Conservation (phyloP, 2,329 filamentous ascomycete species). For the Sclerotiophoma versabilis region DNA sequence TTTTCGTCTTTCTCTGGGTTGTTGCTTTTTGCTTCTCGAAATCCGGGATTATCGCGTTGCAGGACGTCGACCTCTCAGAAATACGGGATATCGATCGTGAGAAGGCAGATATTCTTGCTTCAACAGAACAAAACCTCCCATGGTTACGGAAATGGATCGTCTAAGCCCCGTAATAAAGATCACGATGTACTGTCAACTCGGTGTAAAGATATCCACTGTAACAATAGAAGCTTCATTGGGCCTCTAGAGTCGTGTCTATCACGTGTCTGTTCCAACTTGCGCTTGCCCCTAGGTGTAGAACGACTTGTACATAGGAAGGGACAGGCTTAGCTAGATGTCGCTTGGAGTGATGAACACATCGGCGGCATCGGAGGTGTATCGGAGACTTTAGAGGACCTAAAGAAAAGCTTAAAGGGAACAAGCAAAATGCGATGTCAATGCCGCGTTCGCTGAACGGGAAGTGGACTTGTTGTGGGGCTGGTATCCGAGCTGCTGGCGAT, state of each 20-base stretch:
- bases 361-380: too few relatives aligned
- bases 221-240: too few relatives aligned
- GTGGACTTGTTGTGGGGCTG: background rate
- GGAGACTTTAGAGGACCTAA: background rate
- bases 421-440: background rate
- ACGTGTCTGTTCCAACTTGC: too few relatives aligned
- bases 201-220: too few relatives aligned
- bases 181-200: too few relatives aligned
- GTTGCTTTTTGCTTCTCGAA: background rate
- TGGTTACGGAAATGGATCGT: background rate
- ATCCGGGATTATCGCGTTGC: background rate
- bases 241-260: too few relatives aligned
- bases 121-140: background rate
- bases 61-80: background rate
- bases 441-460: background rate
- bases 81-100: background rate
- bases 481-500: background rate
- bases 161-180: too few relatives aligned
- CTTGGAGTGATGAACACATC: too few relatives aligned
- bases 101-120: background rate
- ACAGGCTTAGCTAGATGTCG: too few relatives aligned
- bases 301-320: too few relatives aligned
- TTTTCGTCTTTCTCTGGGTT: constrained; percentile 14
- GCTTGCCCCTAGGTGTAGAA: too few relatives aligned
- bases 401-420: constrained; percentile 2